phyloP scores from a whole-genome alignment of 176 grass and related monocot species.

The Metroxylon sagu region DNA sequence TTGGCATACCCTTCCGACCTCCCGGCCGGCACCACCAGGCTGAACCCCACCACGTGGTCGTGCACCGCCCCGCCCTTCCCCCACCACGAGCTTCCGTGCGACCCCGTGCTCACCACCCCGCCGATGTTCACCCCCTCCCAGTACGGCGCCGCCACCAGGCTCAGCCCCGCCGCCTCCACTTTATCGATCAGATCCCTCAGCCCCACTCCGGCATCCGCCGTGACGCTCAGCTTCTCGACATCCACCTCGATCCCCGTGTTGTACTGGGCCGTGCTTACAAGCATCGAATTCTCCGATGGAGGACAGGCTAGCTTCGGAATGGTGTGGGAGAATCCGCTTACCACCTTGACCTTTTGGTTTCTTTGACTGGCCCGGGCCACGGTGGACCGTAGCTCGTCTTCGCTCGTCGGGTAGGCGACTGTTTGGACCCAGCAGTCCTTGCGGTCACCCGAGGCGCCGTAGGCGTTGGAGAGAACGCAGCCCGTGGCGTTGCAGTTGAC shows the following conservation, averaged over 20 bases:
- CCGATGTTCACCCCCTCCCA: slow-evolving; percentile 78
- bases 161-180: slow-evolving; percentile 50
- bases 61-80: slow-evolving; percentile 57
- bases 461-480: slow-evolving; percentile 69
- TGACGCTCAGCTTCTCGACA: slow-evolving; percentile 30
- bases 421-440: slow-evolving; percentile 34
- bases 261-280: slow-evolving; percentile 28
- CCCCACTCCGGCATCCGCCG: slow-evolving; percentile 42
- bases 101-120: slow-evolving; percentile 57
- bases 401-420: slow-evolving; percentile 47
- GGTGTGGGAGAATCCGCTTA: slow-evolving; percentile 68
- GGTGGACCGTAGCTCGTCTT: slow-evolving; percentile 43
- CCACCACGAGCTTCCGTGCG: slow-evolving; percentile 94
- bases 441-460: slow-evolving; percentile 64
- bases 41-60: slow-evolving; percentile 49
- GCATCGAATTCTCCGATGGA: slow-evolving; percentile 15
- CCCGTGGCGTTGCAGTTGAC: slow-evolving; percentile 28
- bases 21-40: slow-evolving; percentile 34
- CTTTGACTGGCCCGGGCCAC: slow-evolving; percentile 40
- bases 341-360: slow-evolving; percentile 40
- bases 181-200: slow-evolving; percentile 53
- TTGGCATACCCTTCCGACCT: slow-evolving; percentile 35
- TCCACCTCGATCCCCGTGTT: slow-evolving; percentile 22
- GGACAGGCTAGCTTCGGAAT: slow-evolving; percentile 79
- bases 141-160: slow-evolving; percentile 65